Evolutionary conservation across 2,329 filamentous ascomycete genomes (phyloP), one percentile per base, ranked within the genome.

Genomic region (Reticulascus tulasneorum): DNA sequence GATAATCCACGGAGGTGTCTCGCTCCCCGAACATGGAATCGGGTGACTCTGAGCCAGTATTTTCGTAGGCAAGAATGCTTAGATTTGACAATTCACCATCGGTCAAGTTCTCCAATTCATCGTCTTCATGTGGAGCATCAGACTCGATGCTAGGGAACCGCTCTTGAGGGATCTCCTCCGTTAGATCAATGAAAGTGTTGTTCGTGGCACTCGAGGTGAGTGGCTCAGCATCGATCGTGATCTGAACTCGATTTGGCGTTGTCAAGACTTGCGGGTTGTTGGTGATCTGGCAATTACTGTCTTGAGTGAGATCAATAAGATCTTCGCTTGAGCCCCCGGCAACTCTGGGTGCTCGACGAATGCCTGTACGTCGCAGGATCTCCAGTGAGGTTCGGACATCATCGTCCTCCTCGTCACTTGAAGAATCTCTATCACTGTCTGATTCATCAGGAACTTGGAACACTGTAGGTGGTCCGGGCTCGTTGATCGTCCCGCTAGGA

Each of bases 391-490:
- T n/a, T n/a, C 25, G 32, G 20, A 44, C n/a, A 6, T 46, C 44
- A 13, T 29, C 30, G 17, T 37, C 32, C 12, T 58, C 51, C 7
- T 53, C 47, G 17, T 55, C 50, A 13, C 52, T 55, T 13, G 45
- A 45, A 0, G 47, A 38, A 23, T 56, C 55, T 28, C 60, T 56
- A 4, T 51, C 42, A 13, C 53, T 54, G 26, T 66, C 63, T 6
- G 50, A 54, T 8, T 67, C 66, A 33, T 71, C 66, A 0, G 67
- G 67, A 3, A 71, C 65, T 22, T 52, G 52, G 32, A 69, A 71
- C 16, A 56, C 55, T 25, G 50, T 52, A 23, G 52, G 53, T 19
- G 50, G 23, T 51, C 47, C 48, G 36, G 24, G 18, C 17, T 25
- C 16, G 5, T 11, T 12, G 35, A 51, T 33, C 51, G 39, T 27